These are phyloP conservation scores for Penicillium subrubescens DNA, from an alignment of 495 filamentous ascomycete genomes.

Conservation along the genomic window DNA sequence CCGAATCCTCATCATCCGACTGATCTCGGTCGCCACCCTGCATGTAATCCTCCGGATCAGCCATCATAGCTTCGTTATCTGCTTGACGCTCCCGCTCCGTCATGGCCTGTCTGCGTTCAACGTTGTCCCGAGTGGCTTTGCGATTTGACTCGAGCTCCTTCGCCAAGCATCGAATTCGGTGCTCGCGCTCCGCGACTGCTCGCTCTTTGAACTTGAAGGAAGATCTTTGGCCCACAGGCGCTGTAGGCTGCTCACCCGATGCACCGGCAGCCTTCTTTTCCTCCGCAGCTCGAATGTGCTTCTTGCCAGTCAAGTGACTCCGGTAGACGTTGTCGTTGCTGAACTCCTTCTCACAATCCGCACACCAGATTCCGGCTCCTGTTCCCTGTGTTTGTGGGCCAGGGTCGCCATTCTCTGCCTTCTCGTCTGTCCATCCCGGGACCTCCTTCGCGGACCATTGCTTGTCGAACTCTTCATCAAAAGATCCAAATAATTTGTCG, in stretches of 20 bases:
- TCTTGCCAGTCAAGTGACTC: constrained; percentile 84
- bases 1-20: constrained; percentile 70
- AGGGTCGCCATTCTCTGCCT: constrained; percentile 41
- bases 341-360: constrained; percentile 91
- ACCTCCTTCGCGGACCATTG: constrained; percentile 79
- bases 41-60: constrained; percentile 51
- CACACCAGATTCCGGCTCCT: constrained; percentile 79
- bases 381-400: constrained; percentile 57
- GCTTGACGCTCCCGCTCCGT: constrained; percentile 91
- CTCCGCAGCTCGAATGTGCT: constrained; percentile 83
- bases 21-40: constrained; percentile 59
- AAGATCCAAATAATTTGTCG: constrained; percentile 70
- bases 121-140: constrained; percentile 84
- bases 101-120: constrained; percentile 93
- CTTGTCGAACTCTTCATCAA: constrained; percentile 81
- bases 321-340: constrained; percentile 95
- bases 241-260: constrained; percentile 25
- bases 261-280: constrained; percentile 49
- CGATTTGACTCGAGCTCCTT: constrained; percentile 76
- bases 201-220: constrained; percentile 73
- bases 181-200: constrained; percentile 87
- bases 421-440: constrained; percentile 73
- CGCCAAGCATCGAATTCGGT: constrained; percentile 74
- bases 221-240: constrained; percentile 29
- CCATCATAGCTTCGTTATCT: constrained; percentile 86